Base-by-base conservation (phyloP, 2,329 filamentous ascomycete genomes). In the Fusarium sp. region DNA sequence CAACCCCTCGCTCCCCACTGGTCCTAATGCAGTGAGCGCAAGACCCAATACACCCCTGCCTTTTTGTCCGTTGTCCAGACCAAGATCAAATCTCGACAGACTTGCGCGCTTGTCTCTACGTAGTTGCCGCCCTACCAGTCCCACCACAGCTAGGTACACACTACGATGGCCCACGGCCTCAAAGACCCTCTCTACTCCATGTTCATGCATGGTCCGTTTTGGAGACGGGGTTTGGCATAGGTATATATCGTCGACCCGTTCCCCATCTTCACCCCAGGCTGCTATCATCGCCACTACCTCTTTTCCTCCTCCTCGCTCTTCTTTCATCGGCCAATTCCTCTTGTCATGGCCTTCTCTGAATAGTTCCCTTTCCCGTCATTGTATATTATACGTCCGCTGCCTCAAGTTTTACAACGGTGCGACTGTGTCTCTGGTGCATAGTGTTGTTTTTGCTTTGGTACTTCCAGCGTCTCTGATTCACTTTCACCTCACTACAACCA, bases 201-300 rank as follows among this genome's bases (percentile, higher is more conserved):
- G 74, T 72, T 73, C 76, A 77, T 78, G 76, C 77, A 78, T 76
- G 74, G 74, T 67, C 73, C 67, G 62, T 71, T 68, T 71, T 65
- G 63, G 56, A 56, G 67, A 72, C 60, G 65, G 62, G 64, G 59
- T 69, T 68, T 67, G 65, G 62, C 61, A 65, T 68, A 68, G 67
- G 70, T 83, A 83, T 83, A 83, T 84, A 83, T 83, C 79, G 77
- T 77, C 77, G 77, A 76, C 76, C 78, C 73, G 74, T 78, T 78
- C 77, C 77, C 76, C 74, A 74, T 68, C 73, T 72, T 74, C 69
- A 70, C 74, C 73, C 63, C 61, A 62, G 47, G 58, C 63, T 56
- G 47, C 57, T 70, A 69, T 70, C 72, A 70, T 74, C 62, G 70
- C 62, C 64, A 70, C 66, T 70, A 69, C 69, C 66, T 69, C 63